Conservation (phyloP, 163 green algal genomes). For the Prototheca stagnorum region DNA sequence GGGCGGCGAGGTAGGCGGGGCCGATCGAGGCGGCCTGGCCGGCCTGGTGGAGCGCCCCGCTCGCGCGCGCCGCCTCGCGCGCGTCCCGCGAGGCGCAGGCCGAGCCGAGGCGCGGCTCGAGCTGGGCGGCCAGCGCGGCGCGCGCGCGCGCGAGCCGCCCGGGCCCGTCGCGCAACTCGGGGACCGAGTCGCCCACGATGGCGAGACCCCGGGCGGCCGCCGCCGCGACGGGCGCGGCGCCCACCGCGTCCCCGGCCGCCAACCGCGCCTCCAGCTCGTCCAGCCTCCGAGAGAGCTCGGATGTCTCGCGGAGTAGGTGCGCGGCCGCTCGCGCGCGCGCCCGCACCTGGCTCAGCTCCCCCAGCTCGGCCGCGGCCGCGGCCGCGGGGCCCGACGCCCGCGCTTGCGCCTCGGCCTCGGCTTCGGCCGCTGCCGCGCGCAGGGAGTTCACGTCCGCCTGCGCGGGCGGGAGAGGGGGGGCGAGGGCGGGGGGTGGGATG, state of each 20-base stretch:
- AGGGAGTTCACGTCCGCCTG: too few species aligned
- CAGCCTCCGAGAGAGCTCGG: slow-evolving; percentile 49
- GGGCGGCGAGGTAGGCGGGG: slow-evolving; percentile 36
- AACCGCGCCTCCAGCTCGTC: slow-evolving; percentile 58
- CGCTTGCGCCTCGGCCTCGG: too few species aligned
- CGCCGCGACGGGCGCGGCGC: slow-evolving; percentile 59
- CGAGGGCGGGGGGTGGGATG: too few species aligned
- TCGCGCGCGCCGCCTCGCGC: slow-evolving; percentile 23
- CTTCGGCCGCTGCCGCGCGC: too few species aligned
- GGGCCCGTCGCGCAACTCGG: slow-evolving; percentile 45
- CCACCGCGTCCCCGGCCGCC: slow-evolving; percentile 48
- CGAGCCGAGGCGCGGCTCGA: neutral
- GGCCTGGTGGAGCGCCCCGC: slow-evolving; percentile 34
- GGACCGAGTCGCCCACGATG: slow-evolving; percentile 55
- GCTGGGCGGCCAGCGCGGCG: neutral
- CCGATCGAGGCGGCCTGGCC: slow-evolving; percentile 33
- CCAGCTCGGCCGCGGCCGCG: slow-evolving; percentile 30
- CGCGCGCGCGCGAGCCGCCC: neutral
- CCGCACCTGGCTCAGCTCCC: slow-evolving; percentile 52
- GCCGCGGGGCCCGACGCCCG: slow-evolving; percentile 21
- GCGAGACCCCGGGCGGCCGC: slow-evolving; percentile 51
- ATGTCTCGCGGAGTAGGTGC: slow-evolving; percentile 31
- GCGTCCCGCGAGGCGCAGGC: neutral
- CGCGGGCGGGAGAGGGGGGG: too few species aligned
- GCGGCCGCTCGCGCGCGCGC: slow-evolving; percentile 57